Evolutionary conservation across 257 asterid species (phyloP), one percentile per base, ranked within the genome.

Genomic region (Gentiana straminea): DNA sequence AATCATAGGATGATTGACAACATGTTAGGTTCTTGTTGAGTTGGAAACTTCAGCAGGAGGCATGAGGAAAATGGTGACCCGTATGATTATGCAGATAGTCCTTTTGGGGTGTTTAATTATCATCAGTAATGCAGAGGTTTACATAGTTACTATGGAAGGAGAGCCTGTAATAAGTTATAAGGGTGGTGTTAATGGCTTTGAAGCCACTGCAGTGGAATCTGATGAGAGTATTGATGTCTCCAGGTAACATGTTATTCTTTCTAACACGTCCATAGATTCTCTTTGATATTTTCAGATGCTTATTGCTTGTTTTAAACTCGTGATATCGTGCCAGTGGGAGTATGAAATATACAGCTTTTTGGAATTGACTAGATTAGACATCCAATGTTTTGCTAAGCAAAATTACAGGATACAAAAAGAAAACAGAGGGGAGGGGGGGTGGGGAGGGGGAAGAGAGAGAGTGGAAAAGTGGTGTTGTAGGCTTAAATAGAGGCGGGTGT

Each of bases 101-200:
- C 66, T 86, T 37, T 66, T 77, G 56, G 65, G 70, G 67, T 38
- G 74, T 60, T 47, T 80, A 53, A 51, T 68, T 62, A 55, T 52
- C 33, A 52, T 55, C 10, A 93, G 79, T 52, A 74, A 67, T 59
- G 81, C 93, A 15, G 99, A 92, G 65, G 66, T 92, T 55, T 92
- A 81, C 73, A 85, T 92, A 8, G 95, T 85, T 53, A 88, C 79
- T 5, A 52, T 92, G 60, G 99, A 92, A 74, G 99, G 95, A 47
- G 99, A 92, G 73, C 97, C 99, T 33, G 95, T 92, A 51, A 69
- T 85, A 67, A 88, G 94, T 73, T 92, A 92, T 60, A 73, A 54
- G 64, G 99, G 99, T 13, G 99, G 94, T 46, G 74, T 83, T 61
- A 54, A 61, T 67, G 99, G 99, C 43, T 92, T 81, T 62, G 99